Percentiles rank a stretch among this genome's conserved stretches.
Conservation (phyloP, 1,139 yeast species). For the Hemisphaericaspora subhashii region DNA sequence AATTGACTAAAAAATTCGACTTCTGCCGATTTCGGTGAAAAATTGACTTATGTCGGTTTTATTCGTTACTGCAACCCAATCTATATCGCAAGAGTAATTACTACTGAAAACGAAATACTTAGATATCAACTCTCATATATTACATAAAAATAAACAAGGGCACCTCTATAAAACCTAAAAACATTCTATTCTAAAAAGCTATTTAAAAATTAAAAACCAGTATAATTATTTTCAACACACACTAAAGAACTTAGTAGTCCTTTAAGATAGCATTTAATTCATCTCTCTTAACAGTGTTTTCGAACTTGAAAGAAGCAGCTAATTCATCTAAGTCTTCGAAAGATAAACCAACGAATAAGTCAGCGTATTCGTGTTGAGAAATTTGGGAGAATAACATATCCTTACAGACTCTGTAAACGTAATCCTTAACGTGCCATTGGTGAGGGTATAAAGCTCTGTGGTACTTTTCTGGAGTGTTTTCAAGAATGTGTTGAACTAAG, state of each 20-base stretch:
- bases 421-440: constrained; percentile 33
- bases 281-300: constrained; percentile 39
- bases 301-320: constrained; percentile 48
- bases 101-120: too few species aligned
- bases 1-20: too few species aligned
- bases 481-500: constrained; percentile 33
- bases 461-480: constrained; percentile 33
- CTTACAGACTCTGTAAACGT: constrained; percentile 35
- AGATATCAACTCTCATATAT: not conserved
- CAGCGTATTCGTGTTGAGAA: constrained; percentile 44
- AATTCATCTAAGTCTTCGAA: constrained; percentile 46
- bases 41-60: too few species aligned
- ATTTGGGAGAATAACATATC: constrained; percentile 43
- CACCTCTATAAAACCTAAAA: not conserved
- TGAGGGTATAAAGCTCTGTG: constrained; percentile 37
- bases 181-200: too few species aligned
- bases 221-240: too few species aligned
- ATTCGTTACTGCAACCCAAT: too few species aligned
- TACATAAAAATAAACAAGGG: constrained; percentile 19
- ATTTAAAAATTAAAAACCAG: not conserved
- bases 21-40: too few species aligned
- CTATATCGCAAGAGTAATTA: too few species aligned
- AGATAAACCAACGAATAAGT: constrained; percentile 35
- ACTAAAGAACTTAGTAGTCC: constrained; percentile 6
- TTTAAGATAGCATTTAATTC: constrained; percentile 36